Conservation (phyloP, 805 yeast genomes). For the Hanseniaspora guilliermondii region DNA sequence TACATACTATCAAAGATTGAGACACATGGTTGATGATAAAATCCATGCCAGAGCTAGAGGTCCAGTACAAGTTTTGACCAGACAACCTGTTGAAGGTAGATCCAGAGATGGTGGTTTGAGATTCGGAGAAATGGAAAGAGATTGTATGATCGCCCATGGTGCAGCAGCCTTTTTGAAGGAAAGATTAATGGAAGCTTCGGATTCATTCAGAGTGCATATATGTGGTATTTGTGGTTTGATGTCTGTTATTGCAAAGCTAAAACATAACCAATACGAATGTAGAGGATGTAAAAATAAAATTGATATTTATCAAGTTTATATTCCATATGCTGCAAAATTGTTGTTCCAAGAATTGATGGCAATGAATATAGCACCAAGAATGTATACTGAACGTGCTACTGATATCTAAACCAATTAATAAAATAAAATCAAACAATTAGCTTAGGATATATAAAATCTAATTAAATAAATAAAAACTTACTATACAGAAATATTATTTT, state of each 20-base stretch:
- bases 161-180: constrained; percentile 97
- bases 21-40: constrained; percentile 99
- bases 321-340: constrained; percentile 96
- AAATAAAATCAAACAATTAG: not conserved
- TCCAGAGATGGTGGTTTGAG: constrained; percentile 98
- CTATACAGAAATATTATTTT: not conserved
- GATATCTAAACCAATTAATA: constrained; percentile 21
- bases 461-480: not conserved
- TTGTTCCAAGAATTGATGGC: constrained; percentile 99
- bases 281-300: constrained; percentile 97
- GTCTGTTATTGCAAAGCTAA: constrained; percentile 94
- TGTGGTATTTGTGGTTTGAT: constrained; percentile 98
- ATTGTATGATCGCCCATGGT: constrained; percentile 99
- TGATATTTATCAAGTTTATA: constrained; percentile 91
- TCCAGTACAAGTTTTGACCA: constrained; percentile 91
- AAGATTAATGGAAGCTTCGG: constrained; percentile 97
- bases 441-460: not conserved
- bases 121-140: constrained; percentile 99
- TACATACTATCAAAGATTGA: constrained; percentile 92
- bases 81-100: constrained; percentile 99
- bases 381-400: constrained; percentile 78
- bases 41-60: constrained; percentile 99
- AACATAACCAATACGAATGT: constrained; percentile 96
- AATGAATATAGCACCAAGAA: constrained; percentile 94
- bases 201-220: constrained; percentile 94